Evolutionary conservation across 2,329 filamentous ascomycete species (phyloP).

Genomic region (Tolypocladium pustulatum): DNA sequence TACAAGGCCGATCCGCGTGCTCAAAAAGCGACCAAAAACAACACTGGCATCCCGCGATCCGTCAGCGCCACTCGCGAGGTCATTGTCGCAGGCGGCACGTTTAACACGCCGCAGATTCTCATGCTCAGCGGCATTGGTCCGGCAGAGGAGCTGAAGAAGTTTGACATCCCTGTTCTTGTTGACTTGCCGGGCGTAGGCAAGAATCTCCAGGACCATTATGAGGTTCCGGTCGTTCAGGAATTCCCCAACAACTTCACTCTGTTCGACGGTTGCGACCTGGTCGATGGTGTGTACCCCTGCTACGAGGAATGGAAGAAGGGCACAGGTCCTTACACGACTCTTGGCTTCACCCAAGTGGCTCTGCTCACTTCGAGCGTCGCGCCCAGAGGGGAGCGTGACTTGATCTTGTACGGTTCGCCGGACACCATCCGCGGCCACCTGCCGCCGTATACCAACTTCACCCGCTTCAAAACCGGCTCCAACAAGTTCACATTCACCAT

Average conservation of each 20-base stretch:
- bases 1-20: constrained; percentile 14
- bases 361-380: background rate
- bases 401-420: background rate
- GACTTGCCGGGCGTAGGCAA: constrained; percentile 45
- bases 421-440: background rate
- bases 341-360: background rate
- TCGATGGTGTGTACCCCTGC: background rate
- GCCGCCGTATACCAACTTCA: background rate
- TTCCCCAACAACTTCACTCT: constrained; percentile 2
- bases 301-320: background rate
- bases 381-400: background rate
- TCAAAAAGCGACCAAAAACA: constrained; percentile 1
- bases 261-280: background rate
- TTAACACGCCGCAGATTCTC: constrained; percentile 41
- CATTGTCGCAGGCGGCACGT: constrained; percentile 36
- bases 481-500: constrained; percentile 14
- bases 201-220: constrained; percentile 48
- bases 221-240: constrained; percentile 17
- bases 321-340: background rate
- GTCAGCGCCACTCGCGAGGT: constrained; percentile 29
- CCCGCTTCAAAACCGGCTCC: background rate
- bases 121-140: constrained; percentile 40
- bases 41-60: constrained; percentile 3
- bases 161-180: constrained; percentile 32
- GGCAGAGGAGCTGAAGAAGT: constrained; percentile 26